These are phyloP conservation scores for Rhodotorula sp. DNA, from an alignment of 1,284 basidiomycete species.

Conservation along the genomic window DNA sequence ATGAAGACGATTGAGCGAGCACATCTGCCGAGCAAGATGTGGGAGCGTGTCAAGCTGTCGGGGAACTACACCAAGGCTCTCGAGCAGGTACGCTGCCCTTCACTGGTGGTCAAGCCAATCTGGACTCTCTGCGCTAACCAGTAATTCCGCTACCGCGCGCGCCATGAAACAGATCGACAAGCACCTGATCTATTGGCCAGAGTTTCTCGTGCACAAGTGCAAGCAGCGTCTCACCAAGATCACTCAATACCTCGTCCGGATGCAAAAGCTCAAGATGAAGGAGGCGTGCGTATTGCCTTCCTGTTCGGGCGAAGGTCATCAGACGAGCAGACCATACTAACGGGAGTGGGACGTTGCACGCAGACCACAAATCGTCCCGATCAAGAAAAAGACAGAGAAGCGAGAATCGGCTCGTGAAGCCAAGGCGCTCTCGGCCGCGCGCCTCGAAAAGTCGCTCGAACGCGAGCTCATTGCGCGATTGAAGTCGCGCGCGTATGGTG, in stretches of 20 bases:
- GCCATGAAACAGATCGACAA: slow-evolving; percentile 74
- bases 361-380: slow-evolving; percentile 87
- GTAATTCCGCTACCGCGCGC: neutral
- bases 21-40: slow-evolving; percentile 92
- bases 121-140: neutral
- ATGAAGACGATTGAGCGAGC: slow-evolving; percentile 98
- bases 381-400: slow-evolving; percentile 97
- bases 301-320: too few species aligned
- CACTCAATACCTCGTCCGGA: slow-evolving; percentile 98
- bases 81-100: slow-evolving; percentile 66
- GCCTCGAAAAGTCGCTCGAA: slow-evolving; percentile 90
- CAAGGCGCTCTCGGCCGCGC: slow-evolving; percentile 92
- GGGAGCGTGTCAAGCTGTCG: slow-evolving; percentile 91
- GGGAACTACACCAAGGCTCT: slow-evolving; percentile 93
- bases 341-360: neutral
- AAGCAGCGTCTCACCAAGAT: slow-evolving; percentile 99
- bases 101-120: too few species aligned
- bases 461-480: slow-evolving; percentile 93
- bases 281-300: slow-evolving; percentile 67
- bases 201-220: slow-evolving; percentile 96
- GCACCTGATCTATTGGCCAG: slow-evolving; percentile 95
- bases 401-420: slow-evolving; percentile 88
- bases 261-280: slow-evolving; percentile 83
- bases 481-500: slow-evolving; percentile 95
- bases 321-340: too few species aligned